phyloP scores from a whole-genome alignment of 2,329 filamentous ascomycete species.

The Penicillium crustosum region DNA sequence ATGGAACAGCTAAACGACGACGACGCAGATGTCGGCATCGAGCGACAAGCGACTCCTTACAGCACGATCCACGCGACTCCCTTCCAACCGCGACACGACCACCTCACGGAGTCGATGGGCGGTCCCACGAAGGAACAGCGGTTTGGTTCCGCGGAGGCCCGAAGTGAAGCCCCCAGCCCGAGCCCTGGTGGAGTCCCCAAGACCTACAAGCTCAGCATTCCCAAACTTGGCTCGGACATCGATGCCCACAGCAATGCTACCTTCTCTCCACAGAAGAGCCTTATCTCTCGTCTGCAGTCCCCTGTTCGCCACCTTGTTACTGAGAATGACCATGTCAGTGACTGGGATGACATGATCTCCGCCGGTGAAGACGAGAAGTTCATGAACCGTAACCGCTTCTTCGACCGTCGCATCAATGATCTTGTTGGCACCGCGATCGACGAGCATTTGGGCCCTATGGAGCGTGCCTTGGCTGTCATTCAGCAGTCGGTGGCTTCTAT shows the following conservation, averaged over 20 bases:
- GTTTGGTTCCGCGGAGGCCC: slow-evolving; percentile 51
- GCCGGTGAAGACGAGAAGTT: slow-evolving; percentile 83
- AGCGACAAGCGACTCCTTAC: slow-evolving; percentile 52
- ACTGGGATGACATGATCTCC: slow-evolving; percentile 87
- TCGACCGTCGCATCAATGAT: slow-evolving; percentile 85
- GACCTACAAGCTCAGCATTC: slow-evolving; percentile 49
- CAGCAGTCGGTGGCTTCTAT: slow-evolving; percentile 66
- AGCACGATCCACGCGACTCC: slow-evolving; percentile 12
- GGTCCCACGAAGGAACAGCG: slow-evolving; percentile 56
- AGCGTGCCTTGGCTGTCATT: slow-evolving; percentile 74
- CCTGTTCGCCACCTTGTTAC: slow-evolving; percentile 64
- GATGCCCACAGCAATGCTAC: slow-evolving; percentile 46
- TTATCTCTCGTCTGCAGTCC: slow-evolving; percentile 56
- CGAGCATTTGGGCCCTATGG: slow-evolving; percentile 74
- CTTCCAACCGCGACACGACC: slow-evolving; percentile 13
- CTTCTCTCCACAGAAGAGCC: slow-evolving; percentile 62
- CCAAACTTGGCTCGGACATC: slow-evolving; percentile 36
- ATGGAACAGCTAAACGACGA: slow-evolving; percentile 80
- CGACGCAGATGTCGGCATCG: slow-evolving; percentile 72
- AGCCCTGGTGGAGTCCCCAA: slow-evolving; percentile 60
- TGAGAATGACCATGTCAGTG: slow-evolving; percentile 67
- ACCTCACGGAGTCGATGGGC: slow-evolving; percentile 40
- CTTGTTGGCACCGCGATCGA: slow-evolving; percentile 77
- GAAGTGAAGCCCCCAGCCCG: slow-evolving; percentile 72
- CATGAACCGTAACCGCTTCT: slow-evolving; percentile 78